Base-by-base conservation (phyloP, 176 grass and related monocot genomes). In the Cocos nucifera region DNA sequence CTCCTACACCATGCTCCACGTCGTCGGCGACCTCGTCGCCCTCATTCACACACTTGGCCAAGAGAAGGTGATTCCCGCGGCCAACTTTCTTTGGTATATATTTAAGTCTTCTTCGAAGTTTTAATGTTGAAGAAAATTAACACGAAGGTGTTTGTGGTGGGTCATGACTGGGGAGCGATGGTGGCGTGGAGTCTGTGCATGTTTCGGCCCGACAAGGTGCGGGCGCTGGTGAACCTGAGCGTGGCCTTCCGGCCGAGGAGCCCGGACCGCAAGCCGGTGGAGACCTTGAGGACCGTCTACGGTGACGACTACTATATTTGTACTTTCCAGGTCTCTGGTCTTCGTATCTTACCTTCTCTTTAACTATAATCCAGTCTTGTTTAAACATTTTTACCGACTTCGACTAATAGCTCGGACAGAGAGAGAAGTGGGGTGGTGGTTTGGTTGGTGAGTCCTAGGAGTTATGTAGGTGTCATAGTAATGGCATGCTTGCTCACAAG, bases 11-110 rank as follows among this genome's bases (percentile, higher is more conserved):
- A 68, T 68, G 26, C 39, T 68, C 19, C 65, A 68, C n/a, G 28
- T 68, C 19, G 65, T 68, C 65, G 65, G 65, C 9, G 65, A 68
- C 27, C 51, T 68, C 53, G 53, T 68, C 52, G 65, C 25, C 18
- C 65, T 68, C 53, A 68, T 68, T 16, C 27, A 56, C 17, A 15
- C n/a, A 2, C 65, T 68, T 28, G 65, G 65, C 10, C 52, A 44
- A 54, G 64, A 66, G 9, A 49, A 66, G 50, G 64, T 66, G 3
- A 30, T 3, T 7, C 3, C 12, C 1, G 0, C 17, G 3, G 2
- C 50, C 9, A 17, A n/a, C 15, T 53, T 22, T 21, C 21, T 2
- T 18, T 21, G 0, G 1, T 1, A 19, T 18, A 22, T 22, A 3
- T 55, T 7, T 21, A 20, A 1, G 17, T 21, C 8, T 56, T 56